Base-by-base conservation (phyloP, 805 yeast species). In the Wickerhamomyces subpelliculosus region DNA sequence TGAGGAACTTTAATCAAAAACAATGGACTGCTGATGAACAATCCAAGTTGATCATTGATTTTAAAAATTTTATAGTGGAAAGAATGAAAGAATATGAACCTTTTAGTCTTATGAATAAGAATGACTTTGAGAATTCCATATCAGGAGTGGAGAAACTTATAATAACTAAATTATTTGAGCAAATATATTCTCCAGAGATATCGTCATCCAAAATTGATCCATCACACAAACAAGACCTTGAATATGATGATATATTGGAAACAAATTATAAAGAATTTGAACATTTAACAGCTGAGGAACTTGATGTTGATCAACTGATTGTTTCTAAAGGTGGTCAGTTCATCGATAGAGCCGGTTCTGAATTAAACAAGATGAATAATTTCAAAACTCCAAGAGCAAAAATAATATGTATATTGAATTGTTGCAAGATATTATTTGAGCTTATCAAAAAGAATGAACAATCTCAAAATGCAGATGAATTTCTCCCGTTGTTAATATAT, bases 351-450 rank as follows among this genome's bases (percentile, higher is more conserved):
- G 93, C 97, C 0, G 72, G 80, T 1, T 67, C 65, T 11, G 97
- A 93, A 59, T 67, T 93, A 35, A 66, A 69, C 45, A 87, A 87
- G 49, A 79, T 93, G 52, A 83, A 84, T 58, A 70, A 75, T 37
- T 94, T 83, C 57, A 75, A 94, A 49, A 90, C 97, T 0, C 98
- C 98, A 13, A 68, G 98, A 37, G 98, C 94, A 55, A 93, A 93
- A 54, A 78, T 87, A 45, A 86, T 93, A 27, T 93, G 97, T 57
- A 70, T 93, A 3, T 68, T 93, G 44, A 94, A 93, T 61, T 79
- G 93, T 37, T 90, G 97, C 55, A 90, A 90, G 59, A 89, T 93
- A 17, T 81, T 94, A 6, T 89, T 88, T 66, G 94, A 95, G 10
- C 69, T 86, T 40, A 73, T 94, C 34, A 78, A 88, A 44, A 84